Evolutionary conservation across 441 rosid genomes (phyloP), one percentile per base, ranked within the genome.

Genomic region (Macaranga tanarius): DNA sequence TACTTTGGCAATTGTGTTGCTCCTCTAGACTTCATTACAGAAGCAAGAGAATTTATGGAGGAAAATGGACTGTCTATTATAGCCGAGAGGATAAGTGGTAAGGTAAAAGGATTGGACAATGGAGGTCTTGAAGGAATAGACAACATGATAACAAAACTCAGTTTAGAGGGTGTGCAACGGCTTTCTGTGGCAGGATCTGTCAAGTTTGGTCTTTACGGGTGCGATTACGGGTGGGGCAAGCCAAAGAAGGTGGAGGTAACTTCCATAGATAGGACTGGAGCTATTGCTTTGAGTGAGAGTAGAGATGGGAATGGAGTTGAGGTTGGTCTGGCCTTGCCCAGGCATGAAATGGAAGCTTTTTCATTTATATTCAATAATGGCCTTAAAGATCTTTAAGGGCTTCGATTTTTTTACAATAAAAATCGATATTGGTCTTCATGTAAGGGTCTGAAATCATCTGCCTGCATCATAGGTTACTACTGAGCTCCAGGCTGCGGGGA

Each of bases 221-320:
- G 62, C 17, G 86, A 87, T 78, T 87, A 86, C 40, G 89, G 89
- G n/a, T 86, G 86, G 87, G 90, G 86, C 12, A 80, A 72, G 58
- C 73, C 68, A 1, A 50, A 47, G 51, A 74, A 66, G 59, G 71
- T 50, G 22, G 77, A 74, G 66, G 20, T 54, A 17, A 62, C 77
- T 7, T 67, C 73, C 1, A n/a, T 68, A 3, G 70, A 50, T 19
- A 50, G 25, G 7, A 19, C 20, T 16, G 19, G 52, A 10, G 54
- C 55, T 10, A 38, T 71, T 48, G 58, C 74, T 2, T 0, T 75
- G 75, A 20, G 47, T 52, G 79, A 65, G 44, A 22, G 67, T 5
- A 34, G 71, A 59, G 62, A 50, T 58, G 79, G 71, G 8, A 65
- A 25, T 17, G 77, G 77, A n/a, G 25, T 68, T 51, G 79, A 75